Evolutionary conservation across 768 basidiomycete species (phyloP).

Genomic region (Suillus americanus): DNA sequence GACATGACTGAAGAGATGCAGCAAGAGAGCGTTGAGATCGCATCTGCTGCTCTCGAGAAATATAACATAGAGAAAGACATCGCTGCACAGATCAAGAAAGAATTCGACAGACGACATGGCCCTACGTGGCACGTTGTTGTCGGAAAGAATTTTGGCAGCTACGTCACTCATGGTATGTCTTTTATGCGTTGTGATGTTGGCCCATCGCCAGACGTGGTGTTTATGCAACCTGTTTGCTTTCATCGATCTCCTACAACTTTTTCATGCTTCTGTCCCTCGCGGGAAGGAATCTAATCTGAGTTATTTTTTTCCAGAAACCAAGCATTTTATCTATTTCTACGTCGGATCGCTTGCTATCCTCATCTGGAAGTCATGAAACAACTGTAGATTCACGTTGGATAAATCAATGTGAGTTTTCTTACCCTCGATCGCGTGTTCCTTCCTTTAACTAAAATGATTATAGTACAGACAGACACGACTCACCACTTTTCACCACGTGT

Average conservation of each 20-base stretch:
- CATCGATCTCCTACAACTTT: constrained; percentile 2
- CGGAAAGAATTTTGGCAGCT: constrained; percentile 98
- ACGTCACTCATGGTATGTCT: constrained; percentile 89
- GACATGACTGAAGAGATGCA: constrained; percentile 98
- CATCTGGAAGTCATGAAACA: constrained; percentile 84
- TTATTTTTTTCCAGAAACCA: constrained; percentile 67
- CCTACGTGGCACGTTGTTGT: constrained; percentile 99
- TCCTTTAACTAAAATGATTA: constrained; percentile 1
- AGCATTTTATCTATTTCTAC: constrained; percentile 99
- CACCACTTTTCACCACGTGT: constrained; percentile 17
- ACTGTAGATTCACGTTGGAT: constrained; percentile 11
- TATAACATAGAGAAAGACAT: constrained; percentile 98
- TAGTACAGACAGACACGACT: constrained; percentile 15
- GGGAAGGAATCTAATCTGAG: constrained; percentile 10
- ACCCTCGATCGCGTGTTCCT: not conserved
- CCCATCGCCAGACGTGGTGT: not conserved
- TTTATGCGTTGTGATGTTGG: not conserved
- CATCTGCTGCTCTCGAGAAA: constrained; percentile 82
- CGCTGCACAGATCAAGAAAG: constrained; percentile 97
- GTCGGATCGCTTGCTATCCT: constrained; percentile 90
- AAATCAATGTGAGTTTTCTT: constrained; percentile 25
- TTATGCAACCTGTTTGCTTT: constrained; percentile 8
- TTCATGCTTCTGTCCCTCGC: not conserved
- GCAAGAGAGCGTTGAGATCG: constrained; percentile 88
- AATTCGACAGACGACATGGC: constrained; percentile 90